These are phyloP conservation scores for Lumnitzera littorea DNA, from an alignment of 345 rosid species.

Conservation along the genomic window DNA sequence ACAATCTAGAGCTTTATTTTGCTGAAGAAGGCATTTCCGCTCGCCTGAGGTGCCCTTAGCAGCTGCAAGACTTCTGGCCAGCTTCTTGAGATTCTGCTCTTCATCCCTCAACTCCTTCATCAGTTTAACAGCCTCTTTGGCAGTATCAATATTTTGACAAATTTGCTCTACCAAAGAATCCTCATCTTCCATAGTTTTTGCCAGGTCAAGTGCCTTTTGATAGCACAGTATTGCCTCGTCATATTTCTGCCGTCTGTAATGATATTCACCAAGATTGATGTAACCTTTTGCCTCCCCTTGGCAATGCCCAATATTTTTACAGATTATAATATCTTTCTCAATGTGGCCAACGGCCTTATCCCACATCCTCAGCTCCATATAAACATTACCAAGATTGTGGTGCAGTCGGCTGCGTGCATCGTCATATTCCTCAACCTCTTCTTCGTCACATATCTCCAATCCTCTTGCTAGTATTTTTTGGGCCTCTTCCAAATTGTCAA, in stretches of 20 bases:
- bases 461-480: slow-evolving; percentile 47
- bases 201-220: slow-evolving; percentile 63
- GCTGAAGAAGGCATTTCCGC: slow-evolving; percentile 58
- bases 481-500: slow-evolving; percentile 77
- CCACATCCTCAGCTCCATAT: slow-evolving; percentile 66
- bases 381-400: slow-evolving; percentile 84
- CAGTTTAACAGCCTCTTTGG: slow-evolving; percentile 57
- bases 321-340: slow-evolving; percentile 72
- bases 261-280: slow-evolving; percentile 87
- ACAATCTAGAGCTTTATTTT: slow-evolving; percentile 54
- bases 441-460: slow-evolving; percentile 76
- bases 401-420: slow-evolving; percentile 85
- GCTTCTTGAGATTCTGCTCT: slow-evolving; percentile 77
- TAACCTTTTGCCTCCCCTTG: slow-evolving; percentile 97
- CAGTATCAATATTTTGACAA: slow-evolving; percentile 50
- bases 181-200: slow-evolving; percentile 93
- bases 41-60: slow-evolving; percentile 59
- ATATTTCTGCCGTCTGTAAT: slow-evolving; percentile 65
- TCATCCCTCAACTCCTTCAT: slow-evolving; percentile 67
- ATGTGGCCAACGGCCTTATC: slow-evolving; percentile 61
- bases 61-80: slow-evolving; percentile 38
- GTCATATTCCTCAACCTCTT: slow-evolving; percentile 66
- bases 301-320: slow-evolving; percentile 57
- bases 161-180: slow-evolving; percentile 58
- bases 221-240: slow-evolving; percentile 70